These are phyloP conservation scores for Podila horticola DNA, from an alignment of 192 early-diverging fungal species.

Conservation along the genomic window DNA sequence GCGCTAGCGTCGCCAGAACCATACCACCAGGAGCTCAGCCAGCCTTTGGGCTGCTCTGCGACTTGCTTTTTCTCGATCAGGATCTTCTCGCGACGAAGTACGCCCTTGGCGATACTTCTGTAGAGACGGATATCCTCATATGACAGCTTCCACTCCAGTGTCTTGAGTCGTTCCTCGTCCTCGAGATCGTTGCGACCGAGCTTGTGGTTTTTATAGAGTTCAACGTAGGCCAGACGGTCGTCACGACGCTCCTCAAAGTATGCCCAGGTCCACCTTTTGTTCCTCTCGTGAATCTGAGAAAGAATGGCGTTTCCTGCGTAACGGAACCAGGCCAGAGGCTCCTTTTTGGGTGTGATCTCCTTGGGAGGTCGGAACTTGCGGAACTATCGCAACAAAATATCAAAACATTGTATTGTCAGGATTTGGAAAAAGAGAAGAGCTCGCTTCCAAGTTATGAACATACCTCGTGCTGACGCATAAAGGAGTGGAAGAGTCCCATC, in stretches of 20 bases:
- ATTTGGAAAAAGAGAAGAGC: not conserved
- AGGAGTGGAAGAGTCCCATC: conserved; percentile 84
- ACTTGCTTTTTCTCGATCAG: conserved; percentile 59
- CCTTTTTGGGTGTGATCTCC: conserved; percentile 80
- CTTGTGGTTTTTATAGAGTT: conserved; percentile 74
- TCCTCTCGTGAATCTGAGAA: conserved; percentile 88
- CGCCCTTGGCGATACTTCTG: conserved; percentile 76
- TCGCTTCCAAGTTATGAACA: not conserved
- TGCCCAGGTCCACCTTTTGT: conserved; percentile 86
- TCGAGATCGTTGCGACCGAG: conserved; percentile 57
- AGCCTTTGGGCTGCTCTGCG: conserved; percentile 55
- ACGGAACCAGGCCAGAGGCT: conserved; percentile 87
- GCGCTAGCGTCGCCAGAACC: conserved; percentile 9
- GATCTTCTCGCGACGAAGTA: conserved; percentile 78
- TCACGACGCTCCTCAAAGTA: conserved; percentile 85
- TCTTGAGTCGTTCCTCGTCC: conserved; percentile 65
- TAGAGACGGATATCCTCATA: conserved; percentile 94
- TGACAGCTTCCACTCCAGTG: conserved; percentile 79
- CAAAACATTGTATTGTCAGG: not conserved
- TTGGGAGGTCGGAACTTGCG: conserved; percentile 86
- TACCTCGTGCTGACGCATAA: conserved; percentile 79
- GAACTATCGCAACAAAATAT: conserved; percentile 62
- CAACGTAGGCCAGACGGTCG: conserved; percentile 80
- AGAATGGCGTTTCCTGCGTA: conserved; percentile 82
- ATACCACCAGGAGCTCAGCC: conserved; percentile 61